Conservation (phyloP, 495 filamentous ascomycete species). For the Neurospora sp. region DNA sequence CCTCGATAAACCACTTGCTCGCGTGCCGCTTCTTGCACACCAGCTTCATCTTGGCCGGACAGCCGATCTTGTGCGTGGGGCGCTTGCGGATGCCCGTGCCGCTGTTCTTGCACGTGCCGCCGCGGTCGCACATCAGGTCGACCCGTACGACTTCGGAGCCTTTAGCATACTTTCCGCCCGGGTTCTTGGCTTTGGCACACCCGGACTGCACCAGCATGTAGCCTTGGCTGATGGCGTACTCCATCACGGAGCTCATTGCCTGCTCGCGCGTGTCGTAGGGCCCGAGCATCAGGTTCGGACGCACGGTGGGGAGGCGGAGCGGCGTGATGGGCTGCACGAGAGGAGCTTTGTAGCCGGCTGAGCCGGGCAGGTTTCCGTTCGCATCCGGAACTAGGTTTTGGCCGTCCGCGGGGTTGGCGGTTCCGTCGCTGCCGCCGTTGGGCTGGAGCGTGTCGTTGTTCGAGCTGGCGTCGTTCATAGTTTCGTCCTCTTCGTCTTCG, state of each 20-base stretch:
- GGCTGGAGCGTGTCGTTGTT: not conserved
- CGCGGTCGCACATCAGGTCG: conserved; percentile 18
- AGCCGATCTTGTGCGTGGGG: conserved; percentile 15
- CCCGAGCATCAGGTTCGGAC: conserved; percentile 16
- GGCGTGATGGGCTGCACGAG: conserved; percentile 9
- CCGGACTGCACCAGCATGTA: conserved; percentile 18
- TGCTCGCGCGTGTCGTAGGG: conserved; percentile 17
- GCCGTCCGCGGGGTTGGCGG: not conserved
- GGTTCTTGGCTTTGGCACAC: conserved; percentile 9
- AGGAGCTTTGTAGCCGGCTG: conserved; percentile 2
- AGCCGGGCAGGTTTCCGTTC: not conserved
- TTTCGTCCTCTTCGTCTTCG: not conserved
- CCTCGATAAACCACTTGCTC: conserved; percentile 22
- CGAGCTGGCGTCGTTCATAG: not conserved
- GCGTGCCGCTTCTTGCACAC: conserved; percentile 16
- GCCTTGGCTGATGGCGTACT: conserved; percentile 21
- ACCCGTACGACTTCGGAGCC: conserved; percentile 12
- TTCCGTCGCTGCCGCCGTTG: not conserved
- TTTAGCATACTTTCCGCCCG: conserved; percentile 4
- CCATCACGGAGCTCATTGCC: conserved; percentile 6
- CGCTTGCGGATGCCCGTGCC: conserved; percentile 18
- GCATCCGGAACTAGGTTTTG: not conserved
- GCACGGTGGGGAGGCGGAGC: conserved; percentile 11
- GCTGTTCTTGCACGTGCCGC: conserved; percentile 17
- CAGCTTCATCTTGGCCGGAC: conserved; percentile 17